Base-by-base conservation (phyloP, 805 yeast genomes). In the Ogataea angusta region DNA sequence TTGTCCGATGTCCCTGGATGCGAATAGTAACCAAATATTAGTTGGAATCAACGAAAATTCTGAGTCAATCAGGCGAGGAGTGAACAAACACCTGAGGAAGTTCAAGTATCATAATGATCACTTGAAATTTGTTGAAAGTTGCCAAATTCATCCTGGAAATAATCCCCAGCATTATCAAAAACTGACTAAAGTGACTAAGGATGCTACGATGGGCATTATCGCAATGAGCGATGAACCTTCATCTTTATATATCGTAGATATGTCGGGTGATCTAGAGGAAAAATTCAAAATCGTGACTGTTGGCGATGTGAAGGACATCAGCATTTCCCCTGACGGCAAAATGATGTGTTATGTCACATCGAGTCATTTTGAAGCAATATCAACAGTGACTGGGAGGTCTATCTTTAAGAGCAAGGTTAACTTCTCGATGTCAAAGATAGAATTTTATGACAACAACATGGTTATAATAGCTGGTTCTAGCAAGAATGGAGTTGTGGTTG, bases 1-100 rank as follows among this genome's bases (percentile, higher is more conserved):
- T 60, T 81, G 89, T n/a, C 96, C 96, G 9, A 87, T 89, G 56
- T 80, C 93, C 34, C 52, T 91, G 36, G 95, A 81, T 47, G 71
- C 75, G 10, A 67, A 70, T 25, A 63, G 70, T 45, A 72, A 70
- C 45, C 55, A 73, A 14, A 76, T 89, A 13, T 64, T 85, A 33
- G 72, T 84, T 30, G 95, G 95, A 3, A 80, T 89, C 52, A 90
- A 90, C 59, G 88, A 85, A 52, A 72, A 78, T 34, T 62, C 79
- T 4, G 70, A 69, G 33, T 69, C 75, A 49, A 76, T 84, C 54
- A 71, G 76, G 36, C 70, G 70, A 57, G 82, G 80, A 42, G 65
- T 70, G 46, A 86, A 88, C 60, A 75, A 79, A 52, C 90, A 85
- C 62, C 61, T 91, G 54, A 68, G 95, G 43, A 81, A 82, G 57